A percentile compares a stretch with the other conserved stretches of the same genome.
These are phyloP conservation scores for Aspergillus novofumigatus DNA, from an alignment of 2,329 filamentous ascomycete species.

Conservation along the genomic window DNA sequence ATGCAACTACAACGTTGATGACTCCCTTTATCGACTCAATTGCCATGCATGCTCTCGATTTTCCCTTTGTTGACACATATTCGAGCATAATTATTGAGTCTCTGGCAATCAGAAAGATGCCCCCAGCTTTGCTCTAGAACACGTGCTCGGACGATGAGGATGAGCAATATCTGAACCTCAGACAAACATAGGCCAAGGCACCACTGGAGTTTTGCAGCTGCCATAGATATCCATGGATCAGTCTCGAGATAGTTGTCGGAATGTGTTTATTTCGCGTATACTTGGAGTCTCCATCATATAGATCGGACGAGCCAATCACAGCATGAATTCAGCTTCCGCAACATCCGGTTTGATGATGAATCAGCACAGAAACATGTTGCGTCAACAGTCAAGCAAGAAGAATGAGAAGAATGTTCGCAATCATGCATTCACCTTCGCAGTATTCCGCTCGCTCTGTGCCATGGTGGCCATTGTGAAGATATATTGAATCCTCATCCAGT, in stretches of 20 bases:
- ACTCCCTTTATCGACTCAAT: too few species aligned
- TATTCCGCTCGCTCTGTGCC: conserved; percentile 6
- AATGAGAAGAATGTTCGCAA: neutral
- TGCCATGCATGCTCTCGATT: too few species aligned
- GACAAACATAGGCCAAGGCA: too few species aligned
- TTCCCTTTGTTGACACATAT: too few species aligned
- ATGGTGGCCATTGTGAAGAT: conserved; percentile 7
- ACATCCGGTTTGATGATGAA: conserved; percentile 10
- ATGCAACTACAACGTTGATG: too few species aligned
- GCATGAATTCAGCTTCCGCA: conserved; percentile 9
- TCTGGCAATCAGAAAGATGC: too few species aligned
- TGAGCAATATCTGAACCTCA: too few species aligned
- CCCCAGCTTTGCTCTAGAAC: too few species aligned
- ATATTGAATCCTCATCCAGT: neutral
- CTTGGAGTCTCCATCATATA: neutral
- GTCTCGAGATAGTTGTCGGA: neutral
- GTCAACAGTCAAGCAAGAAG: neutral
- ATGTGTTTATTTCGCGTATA: neutral
- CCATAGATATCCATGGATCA: neutral
- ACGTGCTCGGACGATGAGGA: too few species aligned
- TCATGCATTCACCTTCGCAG: neutral
- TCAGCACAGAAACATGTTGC: neutral
- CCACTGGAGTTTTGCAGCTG: neutral
- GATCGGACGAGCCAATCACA: neutral
- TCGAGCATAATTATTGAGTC: too few species aligned